Evolutionary conservation across 768 basidiomycete species (phyloP).

Genomic region (Leucosporidium scottii): DNA sequence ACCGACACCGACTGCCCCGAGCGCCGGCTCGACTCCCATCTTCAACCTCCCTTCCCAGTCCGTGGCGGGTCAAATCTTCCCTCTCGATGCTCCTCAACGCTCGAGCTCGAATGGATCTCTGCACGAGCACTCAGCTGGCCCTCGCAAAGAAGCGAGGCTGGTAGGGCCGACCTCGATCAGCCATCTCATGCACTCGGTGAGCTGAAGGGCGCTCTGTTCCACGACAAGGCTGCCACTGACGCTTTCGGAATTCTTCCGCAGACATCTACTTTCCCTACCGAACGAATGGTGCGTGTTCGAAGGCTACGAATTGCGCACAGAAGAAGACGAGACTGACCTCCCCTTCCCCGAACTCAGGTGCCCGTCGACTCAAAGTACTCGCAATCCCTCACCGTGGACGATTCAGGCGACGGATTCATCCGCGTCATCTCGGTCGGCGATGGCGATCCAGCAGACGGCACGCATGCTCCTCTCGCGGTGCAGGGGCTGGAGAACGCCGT

Average conservation of each 20-base stretch:
- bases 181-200: constrained; percentile 50
- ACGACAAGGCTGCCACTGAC: constrained; percentile 39
- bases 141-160: constrained; percentile 35
- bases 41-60: constrained; percentile 18
- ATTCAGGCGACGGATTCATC: constrained; percentile 79
- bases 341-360: neutral
- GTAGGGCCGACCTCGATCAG: constrained; percentile 80
- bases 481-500: constrained; percentile 62
- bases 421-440: constrained; percentile 50
- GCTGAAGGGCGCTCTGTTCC: neutral
- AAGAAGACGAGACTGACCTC: too few relatives aligned
- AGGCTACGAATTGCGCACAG: too few relatives aligned
- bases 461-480: constrained; percentile 12
- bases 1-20: neutral
- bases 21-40: neutral
- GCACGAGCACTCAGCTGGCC: constrained; percentile 38
- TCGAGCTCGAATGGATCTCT: constrained; percentile 27
- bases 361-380: constrained; percentile 72
- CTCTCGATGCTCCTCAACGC: neutral
- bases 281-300: constrained; percentile 63
- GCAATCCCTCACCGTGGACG: constrained; percentile 77
- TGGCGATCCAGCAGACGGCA: constrained; percentile 13
- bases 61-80: constrained; percentile 6
- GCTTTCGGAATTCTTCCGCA: constrained; percentile 52
- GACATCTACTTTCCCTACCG: constrained; percentile 73